Base-by-base conservation (phyloP, 1,284 basidiomycete genomes). In the Gymnopus androsaceus region DNA sequence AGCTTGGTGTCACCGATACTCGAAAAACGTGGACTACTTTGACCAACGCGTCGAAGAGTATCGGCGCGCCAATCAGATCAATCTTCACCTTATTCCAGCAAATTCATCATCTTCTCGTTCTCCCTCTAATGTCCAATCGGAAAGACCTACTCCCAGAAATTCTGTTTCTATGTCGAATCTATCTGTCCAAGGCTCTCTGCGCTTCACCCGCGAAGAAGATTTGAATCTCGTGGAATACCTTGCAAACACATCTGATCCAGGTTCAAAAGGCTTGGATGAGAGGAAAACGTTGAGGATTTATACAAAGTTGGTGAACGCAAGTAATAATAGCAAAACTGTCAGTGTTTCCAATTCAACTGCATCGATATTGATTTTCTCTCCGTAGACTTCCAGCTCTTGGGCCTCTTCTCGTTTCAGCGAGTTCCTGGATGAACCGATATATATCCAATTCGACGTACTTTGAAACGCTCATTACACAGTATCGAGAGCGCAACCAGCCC, bases 1-100 rank as follows among this genome's bases (percentile, higher is more conserved):
- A 27, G 31, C 48, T 11, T 50, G 33, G 48, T 50, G 48, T 21
- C 48, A 50, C 15, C 17, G 48, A 50, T 50, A 50, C 31, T 37
- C 34, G 14, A 50, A 50, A 28, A 38, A 50, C 21, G 21, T 19
- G 11, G 48, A 50, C 37, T 50, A 38, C 27, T 25, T 37, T 25
- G 45, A 46, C 30, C 28, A 9, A 19, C 45, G 30, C 17, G 17
- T 46, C 14, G 48, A 48, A 19, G 21, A 19, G 3, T 34, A 48
- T 21, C 31, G 30, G 11, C 46, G 34, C 30, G n/a, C 19, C n/a
- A 12, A 48, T 23, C 11, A 34, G n/a, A 21, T 33, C 9, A 48
- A 48, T 33, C 1, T 8, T 8, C 46, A 37, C 14, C 46, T 48
- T 19, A 33, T 17, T 33, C 34, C 34, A 6, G 34, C 46, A 34